Base-by-base conservation (phyloP, 352 stramenopile species). In the Paralagenidium karlingii region DNA sequence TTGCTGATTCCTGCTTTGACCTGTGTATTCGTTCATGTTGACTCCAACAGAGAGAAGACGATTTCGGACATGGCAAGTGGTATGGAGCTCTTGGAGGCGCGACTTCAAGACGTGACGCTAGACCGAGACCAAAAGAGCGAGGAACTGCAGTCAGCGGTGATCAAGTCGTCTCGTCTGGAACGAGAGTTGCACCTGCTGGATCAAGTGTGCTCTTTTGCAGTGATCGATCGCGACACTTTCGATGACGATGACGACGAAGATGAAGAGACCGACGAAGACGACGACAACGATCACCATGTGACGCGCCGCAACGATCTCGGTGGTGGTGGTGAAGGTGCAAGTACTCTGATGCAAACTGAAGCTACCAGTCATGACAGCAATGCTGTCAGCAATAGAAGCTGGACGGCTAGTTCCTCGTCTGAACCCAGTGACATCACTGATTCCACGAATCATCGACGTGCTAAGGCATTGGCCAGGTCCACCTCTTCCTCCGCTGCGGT, bases 101-200 rank as follows among this genome's bases (percentile, higher is more conserved):
- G 22, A 36, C 16, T 36, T 36, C 16, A 36, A 7, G 30, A 36
- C 19, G 19, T 36, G 7, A 7, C 16, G 22, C 8, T 26, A 16
- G 29, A 53, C 12, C 16, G 42, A 7, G 36, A 53, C 12, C 19
- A 34, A n/a, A 49, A 48, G 30, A 60, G 56, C 8, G 75, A 88
- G 33, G 29, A 61, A 24, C 46, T 89, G 24, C 54, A 87, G 3
- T 79, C 75, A 3, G 63, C 60, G 2, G 59, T 82, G 32, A 63
- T 73, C 2, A 74, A 68, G n/a, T 81, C 61, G 44, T 73, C 56
- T 9, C 70, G 75, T 0, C 36, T 92, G 18, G 62, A 92, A 36
- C 71, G 75, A 8, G 75, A 92, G 40, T 53, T 87, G 1, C 46
- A 68, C 38, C 58, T 89, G 27, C 59, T 92, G 31, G 70, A 88